Percentiles rank a stretch among this genome's conserved stretches.
phyloP scores from a whole-genome alignment of 2,329 filamentous ascomycete genomes.

The Ascochyta clinopodiicola region DNA sequence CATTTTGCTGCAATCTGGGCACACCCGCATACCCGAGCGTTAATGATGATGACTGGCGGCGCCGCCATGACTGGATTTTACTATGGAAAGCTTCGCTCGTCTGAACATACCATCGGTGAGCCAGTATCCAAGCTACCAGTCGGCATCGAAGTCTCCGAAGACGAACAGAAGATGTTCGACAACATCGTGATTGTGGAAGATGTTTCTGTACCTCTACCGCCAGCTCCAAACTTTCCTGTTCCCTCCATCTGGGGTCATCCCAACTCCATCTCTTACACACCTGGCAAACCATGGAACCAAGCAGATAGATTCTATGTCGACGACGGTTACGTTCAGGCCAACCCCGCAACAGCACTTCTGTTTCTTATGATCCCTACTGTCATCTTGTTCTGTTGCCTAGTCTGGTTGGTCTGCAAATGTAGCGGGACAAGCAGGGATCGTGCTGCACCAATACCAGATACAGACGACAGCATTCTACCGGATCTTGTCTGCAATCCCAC shows the following conservation, averaged over 20 bases:
- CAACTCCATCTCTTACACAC: background rate
- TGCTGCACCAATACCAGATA: background rate
- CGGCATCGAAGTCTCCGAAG: background rate
- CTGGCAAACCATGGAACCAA: slow-evolving; percentile 1
- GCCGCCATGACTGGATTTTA: background rate
- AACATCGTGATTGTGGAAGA: background rate
- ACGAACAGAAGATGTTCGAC: background rate
- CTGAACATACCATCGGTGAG: background rate
- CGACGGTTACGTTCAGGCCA: background rate
- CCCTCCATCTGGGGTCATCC: slow-evolving; percentile 7
- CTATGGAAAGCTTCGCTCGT: background rate
- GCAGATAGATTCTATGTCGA: background rate
- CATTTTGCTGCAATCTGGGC: background rate
- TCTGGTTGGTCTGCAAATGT: background rate
- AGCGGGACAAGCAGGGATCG: background rate
- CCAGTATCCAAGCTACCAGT: background rate
- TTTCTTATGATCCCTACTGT: background rate
- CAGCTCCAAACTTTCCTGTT: background rate
- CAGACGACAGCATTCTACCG: background rate
- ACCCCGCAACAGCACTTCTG: background rate
- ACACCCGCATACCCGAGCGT: background rate
- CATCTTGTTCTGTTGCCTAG: background rate
- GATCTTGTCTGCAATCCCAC: background rate
- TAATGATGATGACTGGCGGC: background rate
- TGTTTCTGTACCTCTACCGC: background rate